phyloP scores from a whole-genome alignment of 768 basidiomycete species.

The Boletus insuetus region DNA sequence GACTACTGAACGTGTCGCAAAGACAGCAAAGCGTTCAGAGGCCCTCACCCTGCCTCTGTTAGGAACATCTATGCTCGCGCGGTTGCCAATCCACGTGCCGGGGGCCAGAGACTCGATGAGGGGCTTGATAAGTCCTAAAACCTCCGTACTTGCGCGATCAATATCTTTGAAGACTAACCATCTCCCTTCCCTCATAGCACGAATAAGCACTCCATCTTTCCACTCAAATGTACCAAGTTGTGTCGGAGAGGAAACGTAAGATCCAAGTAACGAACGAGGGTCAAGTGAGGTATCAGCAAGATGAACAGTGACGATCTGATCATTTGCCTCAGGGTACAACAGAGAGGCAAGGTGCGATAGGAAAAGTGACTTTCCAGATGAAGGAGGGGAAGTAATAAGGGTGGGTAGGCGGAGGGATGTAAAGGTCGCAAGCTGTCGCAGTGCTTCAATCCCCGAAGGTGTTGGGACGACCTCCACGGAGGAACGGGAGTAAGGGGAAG shows the following conservation, averaged over 20 bases:
- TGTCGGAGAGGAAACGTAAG: conserved; percentile 83
- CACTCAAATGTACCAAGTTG: conserved; percentile 90
- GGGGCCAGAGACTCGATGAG: conserved; percentile 70
- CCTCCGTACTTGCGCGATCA: conserved; percentile 86
- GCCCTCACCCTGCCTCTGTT: conserved; percentile 74
- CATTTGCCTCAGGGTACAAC: conserved; percentile 56
- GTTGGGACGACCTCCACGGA: conserved; percentile 58
- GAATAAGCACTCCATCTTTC: conserved; percentile 91
- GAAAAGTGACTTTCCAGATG: conserved; percentile 83
- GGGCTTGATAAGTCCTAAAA: conserved; percentile 83
- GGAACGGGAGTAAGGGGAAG: conserved; percentile 27
- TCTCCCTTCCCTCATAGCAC: conserved; percentile 83
- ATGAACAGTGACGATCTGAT: conserved; percentile 81
- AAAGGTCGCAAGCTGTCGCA: conserved; percentile 62
- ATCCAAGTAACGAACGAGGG: conserved; percentile 88
- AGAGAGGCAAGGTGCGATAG: conserved; percentile 71
- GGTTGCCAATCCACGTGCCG: conserved; percentile 73
- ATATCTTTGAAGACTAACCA: conserved; percentile 95
- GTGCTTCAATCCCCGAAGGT: conserved; percentile 51
- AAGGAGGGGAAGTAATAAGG: conserved; percentile 81
- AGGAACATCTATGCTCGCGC: conserved; percentile 68
- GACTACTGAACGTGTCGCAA: conserved; percentile 77
- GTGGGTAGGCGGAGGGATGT: conserved; percentile 70
- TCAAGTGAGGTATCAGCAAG: conserved; percentile 95
- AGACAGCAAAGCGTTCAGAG: conserved; percentile 76